Evolutionary conservation across 306 rosid genomes (phyloP), one percentile per base, ranked within the genome.

Genomic region (Prunus salicina): DNA sequence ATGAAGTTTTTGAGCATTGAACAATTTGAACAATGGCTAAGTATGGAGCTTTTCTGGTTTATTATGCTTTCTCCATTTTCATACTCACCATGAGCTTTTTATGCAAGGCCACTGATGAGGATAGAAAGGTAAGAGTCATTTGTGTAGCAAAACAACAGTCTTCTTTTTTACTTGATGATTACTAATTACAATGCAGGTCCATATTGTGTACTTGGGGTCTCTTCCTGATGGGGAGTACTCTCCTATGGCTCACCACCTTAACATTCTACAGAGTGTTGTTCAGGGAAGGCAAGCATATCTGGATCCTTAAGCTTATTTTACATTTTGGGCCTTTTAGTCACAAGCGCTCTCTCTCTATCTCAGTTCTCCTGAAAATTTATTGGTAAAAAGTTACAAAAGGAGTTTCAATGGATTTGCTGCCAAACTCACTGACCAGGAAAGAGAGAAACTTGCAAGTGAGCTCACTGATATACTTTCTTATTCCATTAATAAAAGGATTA

Each of bases 351-450:
- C 32, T 18, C 1, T 41, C 22, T 27, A 19, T 32, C 18, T 14
- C 7, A 22, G 20, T 30, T 16, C 64, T 2, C 19, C 24, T 4
- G 57, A 41, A 28, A 38, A 34, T 15, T 45, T n/a, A 16, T 43
- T 76, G 55, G 20, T 63, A n/a, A 53, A 70, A 52, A 84, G 82
- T 45, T 84, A 84, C 64, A 66, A 19, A 47, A 76, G 87, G 64
- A 79, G 87, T 66, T 84, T 84, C 74, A 84, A 72, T 49, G 84
- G 87, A 11, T 84, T 84, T 56, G 84, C 74, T 7, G 87, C 84
- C 7, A 53, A 71, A 41, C 79, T 84, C 8, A 80, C 78, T 22
- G 80, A 74, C 14, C 8, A 8, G 50, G 80, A 80, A 69, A 69
- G 67, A 69, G 58, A 64, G 27, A 76, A 64, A 55, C 69, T 80